These are phyloP conservation scores for Phytophthora brassicae DNA, from an alignment of 352 stramenopile species.

Conservation along the genomic window DNA sequence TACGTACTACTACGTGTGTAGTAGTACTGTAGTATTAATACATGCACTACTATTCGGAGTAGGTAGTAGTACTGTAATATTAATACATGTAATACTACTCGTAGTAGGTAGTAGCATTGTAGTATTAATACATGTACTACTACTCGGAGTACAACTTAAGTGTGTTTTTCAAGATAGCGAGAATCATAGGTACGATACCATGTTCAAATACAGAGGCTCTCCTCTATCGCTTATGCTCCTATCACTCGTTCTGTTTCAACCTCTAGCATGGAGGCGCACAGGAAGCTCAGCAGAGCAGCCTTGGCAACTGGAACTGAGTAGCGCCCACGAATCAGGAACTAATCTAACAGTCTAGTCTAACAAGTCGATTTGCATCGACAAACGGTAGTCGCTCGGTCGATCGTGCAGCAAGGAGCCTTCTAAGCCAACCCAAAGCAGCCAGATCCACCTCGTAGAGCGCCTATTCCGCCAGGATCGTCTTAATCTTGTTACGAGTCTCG, in stretches of 20 bases:
- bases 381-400: constrained; percentile 20
- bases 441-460: constrained; percentile 17
- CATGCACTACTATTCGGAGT: too few species aligned
- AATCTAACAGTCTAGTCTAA: constrained; percentile 82
- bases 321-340: constrained; percentile 84
- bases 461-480: constrained; percentile 56
- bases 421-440: constrained; percentile 4
- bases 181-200: constrained; percentile 29
- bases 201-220: constrained; percentile 40
- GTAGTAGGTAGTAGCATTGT: too few species aligned
- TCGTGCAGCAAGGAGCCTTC: constrained; percentile 7
- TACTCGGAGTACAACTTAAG: too few species aligned
- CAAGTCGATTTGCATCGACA: constrained; percentile 26
- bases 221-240: constrained; percentile 11
- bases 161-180: too few species aligned
- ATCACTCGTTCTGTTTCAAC: neutral
- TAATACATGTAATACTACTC: too few species aligned
- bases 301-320: constrained; percentile 59
- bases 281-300: constrained; percentile 22
- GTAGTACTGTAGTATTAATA: too few species aligned
- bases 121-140: too few species aligned
- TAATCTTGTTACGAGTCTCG: constrained; percentile 52
- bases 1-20: too few species aligned
- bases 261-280: constrained; percentile 5
- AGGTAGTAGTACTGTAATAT: too few species aligned